Conservation (phyloP, 208 protist species). For the Trypanosoma brucei region DNA sequence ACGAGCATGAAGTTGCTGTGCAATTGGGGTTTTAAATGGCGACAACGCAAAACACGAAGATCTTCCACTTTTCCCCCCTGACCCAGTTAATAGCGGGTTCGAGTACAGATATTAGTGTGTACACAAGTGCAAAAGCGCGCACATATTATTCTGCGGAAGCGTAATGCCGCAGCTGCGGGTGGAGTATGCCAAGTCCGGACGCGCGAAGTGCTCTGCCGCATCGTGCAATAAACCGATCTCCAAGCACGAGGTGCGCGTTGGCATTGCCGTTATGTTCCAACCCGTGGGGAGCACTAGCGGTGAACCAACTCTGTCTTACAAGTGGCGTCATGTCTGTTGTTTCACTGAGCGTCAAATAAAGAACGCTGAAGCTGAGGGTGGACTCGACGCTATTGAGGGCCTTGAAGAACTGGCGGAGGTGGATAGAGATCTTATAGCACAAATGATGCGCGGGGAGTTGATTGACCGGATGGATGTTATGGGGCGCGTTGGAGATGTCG, state of each 20-base stretch:
- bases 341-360: slow-evolving; percentile 71
- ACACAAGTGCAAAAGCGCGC: too few relatives aligned
- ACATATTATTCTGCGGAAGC: too few relatives aligned
- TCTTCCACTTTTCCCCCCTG: too few relatives aligned
- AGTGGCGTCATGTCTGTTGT: slow-evolving; percentile 85
- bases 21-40: too few relatives aligned
- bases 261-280: slow-evolving; percentile 51
- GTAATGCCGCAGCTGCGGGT: slow-evolving; percentile 60
- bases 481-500: slow-evolving; percentile 66
- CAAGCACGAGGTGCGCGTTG: slow-evolving; percentile 80
- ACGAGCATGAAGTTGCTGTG: too few relatives aligned
- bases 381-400: slow-evolving; percentile 60
- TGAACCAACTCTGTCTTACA: slow-evolving; percentile 44
- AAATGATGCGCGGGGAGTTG: slow-evolving; percentile 61
- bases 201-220: slow-evolving; percentile 49
- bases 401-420: slow-evolving; percentile 48
- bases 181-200: slow-evolving; percentile 74
- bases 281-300: slow-evolving; percentile 10
- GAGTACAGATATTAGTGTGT: too few relatives aligned
- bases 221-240: slow-evolving; percentile 53
- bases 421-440: slow-evolving; percentile 48
- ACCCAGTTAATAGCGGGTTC: too few relatives aligned
- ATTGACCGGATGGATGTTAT: slow-evolving; percentile 37
- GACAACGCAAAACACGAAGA: too few relatives aligned
- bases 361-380: slow-evolving; percentile 49